Base-by-base conservation (phyloP, 2,329 filamentous ascomycete species). In the Exutisphaerella laricina region DNA sequence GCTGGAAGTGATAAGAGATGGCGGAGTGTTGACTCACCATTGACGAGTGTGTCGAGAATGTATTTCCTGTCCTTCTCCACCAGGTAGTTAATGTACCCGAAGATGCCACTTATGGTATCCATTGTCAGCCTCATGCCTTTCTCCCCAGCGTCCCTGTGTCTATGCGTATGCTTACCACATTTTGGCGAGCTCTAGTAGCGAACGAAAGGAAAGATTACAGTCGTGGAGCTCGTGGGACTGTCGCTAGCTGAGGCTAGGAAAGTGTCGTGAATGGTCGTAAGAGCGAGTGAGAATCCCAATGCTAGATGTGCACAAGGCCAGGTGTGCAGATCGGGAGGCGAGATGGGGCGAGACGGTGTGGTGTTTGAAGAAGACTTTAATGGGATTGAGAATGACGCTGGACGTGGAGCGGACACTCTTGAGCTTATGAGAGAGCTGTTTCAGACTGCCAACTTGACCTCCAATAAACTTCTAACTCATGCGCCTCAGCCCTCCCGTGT, bases 31-130 rank as follows among this genome's bases (percentile, higher is more conserved):
- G 22, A 72, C 82, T 70, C 71, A 88, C 88, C 90, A 75, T 97
- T 96, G 69, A 96, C 85, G 58, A 98, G 78, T 51, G 90, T 97
- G 67, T 96, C 83, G 65, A 97, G 78, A 68, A 97, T 94, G 73
- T 85, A 94, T 72, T 87, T 89, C 69, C 92, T 82, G 75, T 97
- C 90, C 80, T 94, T 96, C 79, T 97, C 92, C 67, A 97, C 88
- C 68, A 97, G 76, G 73, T 97, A 97, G 77, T 97, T 97, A 75
- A 97, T 87, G 78, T 97, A 97, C 62, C 90, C 90, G 74, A 97
- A 94, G 71, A 92, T 94, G 70, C 87, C 87, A 52, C 56, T 58
- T 33, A 12, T 26, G 23, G 6, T 12, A 12, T 26, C 18, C 18
- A 17, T 28, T 14, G 31, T 41, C 31, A 41, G 39, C 12, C 5